phyloP scores from a whole-genome alignment of 768 basidiomycete species.

The Naganishia kalamii region DNA sequence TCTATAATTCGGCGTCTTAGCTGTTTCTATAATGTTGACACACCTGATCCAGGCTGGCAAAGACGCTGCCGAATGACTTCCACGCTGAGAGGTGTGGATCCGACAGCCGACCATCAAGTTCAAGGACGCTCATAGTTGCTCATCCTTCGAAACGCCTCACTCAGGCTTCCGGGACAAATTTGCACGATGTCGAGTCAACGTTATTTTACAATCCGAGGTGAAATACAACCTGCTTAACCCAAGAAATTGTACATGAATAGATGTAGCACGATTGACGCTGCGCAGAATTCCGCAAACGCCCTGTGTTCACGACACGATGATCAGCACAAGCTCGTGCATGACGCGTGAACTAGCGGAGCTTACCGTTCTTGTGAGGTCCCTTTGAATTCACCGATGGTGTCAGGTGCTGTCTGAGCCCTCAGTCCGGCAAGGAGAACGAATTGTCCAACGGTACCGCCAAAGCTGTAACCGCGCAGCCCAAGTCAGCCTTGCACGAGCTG shows the following conservation, averaged over 20 bases:
- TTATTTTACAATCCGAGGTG: neutral
- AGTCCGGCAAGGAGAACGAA: conserved; percentile 91
- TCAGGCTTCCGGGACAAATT: too few species aligned
- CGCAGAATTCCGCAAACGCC: conserved; percentile 92
- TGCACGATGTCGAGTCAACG: too few species aligned
- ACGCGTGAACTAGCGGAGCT: neutral
- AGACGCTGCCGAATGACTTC: too few species aligned
- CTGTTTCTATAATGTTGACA: too few species aligned
- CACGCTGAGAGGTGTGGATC: too few species aligned
- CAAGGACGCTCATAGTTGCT: too few species aligned
- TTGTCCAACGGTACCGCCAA: conserved; percentile 87
- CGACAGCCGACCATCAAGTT: too few species aligned
- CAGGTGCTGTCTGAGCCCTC: conserved; percentile 64
- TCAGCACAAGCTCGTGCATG: neutral
- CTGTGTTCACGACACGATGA: conserved; percentile 49
- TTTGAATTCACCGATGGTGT: conserved; percentile 56
- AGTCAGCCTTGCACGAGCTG: neutral
- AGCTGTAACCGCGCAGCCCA: conserved; percentile 52
- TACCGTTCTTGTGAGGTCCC: conserved; percentile 89
- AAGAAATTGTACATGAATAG: conserved; percentile 99
- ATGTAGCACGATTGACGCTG: conserved; percentile 92
- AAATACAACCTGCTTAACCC: conserved; percentile 54
- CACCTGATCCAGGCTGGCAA: too few species aligned
- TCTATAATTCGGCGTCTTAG: neutral
- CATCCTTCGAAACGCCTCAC: too few species aligned